Percentiles rank a stretch among this genome's conserved stretches.
These are phyloP conservation scores for Leccinum disarticulatum DNA, from an alignment of 768 basidiomycete genomes.

Conservation along the genomic window DNA sequence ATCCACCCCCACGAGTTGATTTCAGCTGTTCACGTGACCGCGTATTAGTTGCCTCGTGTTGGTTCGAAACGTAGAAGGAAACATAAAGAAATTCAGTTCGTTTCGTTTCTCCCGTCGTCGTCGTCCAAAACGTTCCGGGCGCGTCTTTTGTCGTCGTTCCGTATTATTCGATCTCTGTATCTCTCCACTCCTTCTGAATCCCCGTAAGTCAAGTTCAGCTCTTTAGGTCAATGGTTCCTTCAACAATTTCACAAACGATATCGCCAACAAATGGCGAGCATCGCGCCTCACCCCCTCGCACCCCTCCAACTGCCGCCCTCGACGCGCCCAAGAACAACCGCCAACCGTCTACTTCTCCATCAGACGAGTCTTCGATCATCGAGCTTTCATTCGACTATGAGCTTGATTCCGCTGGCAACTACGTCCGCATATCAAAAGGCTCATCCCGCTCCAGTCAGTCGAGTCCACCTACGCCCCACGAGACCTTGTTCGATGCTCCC, in stretches of 20 bases:
- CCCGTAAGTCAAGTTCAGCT: constrained; percentile 14
- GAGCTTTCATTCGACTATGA: constrained; percentile 52
- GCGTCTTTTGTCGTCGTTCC: constrained; percentile 12
- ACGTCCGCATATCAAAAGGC: constrained; percentile 47
- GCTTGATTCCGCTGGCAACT: constrained; percentile 44
- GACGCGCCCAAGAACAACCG: constrained; percentile 34
- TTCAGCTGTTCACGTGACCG: constrained; percentile 34
- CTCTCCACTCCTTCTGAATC: background rate
- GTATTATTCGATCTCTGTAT: background rate
- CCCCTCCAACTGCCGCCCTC: constrained; percentile 28
- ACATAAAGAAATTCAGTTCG: constrained; percentile 29
- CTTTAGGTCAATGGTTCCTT: constrained; percentile 21
- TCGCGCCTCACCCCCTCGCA: constrained; percentile 32
- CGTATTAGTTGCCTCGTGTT: constrained; percentile 35
- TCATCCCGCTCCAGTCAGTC: constrained; percentile 38
- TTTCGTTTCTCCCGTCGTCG: constrained; percentile 15
- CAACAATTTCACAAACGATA: constrained; percentile 22
- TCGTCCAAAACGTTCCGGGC: constrained; percentile 19
- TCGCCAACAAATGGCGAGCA: constrained; percentile 32
- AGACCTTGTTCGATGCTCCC: constrained; percentile 29
- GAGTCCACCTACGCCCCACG: constrained; percentile 43
- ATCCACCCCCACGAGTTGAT: background rate
- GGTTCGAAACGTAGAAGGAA: constrained; percentile 18
- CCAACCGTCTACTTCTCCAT: constrained; percentile 36
- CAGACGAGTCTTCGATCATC: constrained; percentile 46